Evolutionary conservation across 108 stramenopile species (phyloP).

Genomic region (Cyclotella kingstonii): DNA sequence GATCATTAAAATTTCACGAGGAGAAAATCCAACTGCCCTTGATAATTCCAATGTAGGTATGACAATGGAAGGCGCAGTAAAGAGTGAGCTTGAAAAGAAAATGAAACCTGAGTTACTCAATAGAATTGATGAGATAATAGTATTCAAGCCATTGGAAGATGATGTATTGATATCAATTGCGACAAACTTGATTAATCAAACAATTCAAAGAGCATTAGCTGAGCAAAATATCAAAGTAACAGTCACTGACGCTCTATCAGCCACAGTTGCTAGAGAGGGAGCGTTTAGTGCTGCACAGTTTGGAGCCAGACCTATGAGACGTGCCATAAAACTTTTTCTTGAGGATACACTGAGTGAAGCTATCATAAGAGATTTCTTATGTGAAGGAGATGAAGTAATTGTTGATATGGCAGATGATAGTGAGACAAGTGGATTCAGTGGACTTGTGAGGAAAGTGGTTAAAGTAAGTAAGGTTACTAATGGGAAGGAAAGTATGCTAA

Average conservation of each 20-base stretch:
- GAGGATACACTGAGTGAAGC: slow-evolving; percentile 77
- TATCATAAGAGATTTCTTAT: slow-evolving; percentile 66
- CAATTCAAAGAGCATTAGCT: slow-evolving; percentile 46
- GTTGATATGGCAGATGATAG: slow-evolving; percentile 41
- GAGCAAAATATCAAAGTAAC: slow-evolving; percentile 53
- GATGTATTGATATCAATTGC: slow-evolving; percentile 77
- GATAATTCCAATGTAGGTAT: slow-evolving; percentile 38
- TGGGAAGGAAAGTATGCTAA: slow-evolving; percentile 46
- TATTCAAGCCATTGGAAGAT: slow-evolving; percentile 79
- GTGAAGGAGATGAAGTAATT: slow-evolving; percentile 60
- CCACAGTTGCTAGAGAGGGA: slow-evolving; percentile 64
- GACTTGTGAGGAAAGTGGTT: slow-evolving; percentile 28
- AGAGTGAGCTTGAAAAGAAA: slow-evolving; percentile 61
- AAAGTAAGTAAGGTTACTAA: slow-evolving; percentile 38
- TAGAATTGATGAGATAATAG: slow-evolving; percentile 94
- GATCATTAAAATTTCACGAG: slow-evolving; percentile 71
- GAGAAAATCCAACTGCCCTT: slow-evolving; percentile 32
- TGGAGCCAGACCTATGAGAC: slow-evolving; percentile 75
- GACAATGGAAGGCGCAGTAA: slow-evolving; percentile 52
- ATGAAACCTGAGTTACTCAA: slow-evolving; percentile 93
- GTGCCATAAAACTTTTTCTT: slow-evolving; percentile 68
- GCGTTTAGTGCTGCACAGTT: slow-evolving; percentile 52
- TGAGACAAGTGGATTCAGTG: slow-evolving; percentile 23
- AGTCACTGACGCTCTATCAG: slow-evolving; percentile 53
- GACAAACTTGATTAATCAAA: slow-evolving; percentile 48